Evolutionary conservation across 208 protist genomes (phyloP).

Genomic region (Wallacemonas sp.): DNA sequence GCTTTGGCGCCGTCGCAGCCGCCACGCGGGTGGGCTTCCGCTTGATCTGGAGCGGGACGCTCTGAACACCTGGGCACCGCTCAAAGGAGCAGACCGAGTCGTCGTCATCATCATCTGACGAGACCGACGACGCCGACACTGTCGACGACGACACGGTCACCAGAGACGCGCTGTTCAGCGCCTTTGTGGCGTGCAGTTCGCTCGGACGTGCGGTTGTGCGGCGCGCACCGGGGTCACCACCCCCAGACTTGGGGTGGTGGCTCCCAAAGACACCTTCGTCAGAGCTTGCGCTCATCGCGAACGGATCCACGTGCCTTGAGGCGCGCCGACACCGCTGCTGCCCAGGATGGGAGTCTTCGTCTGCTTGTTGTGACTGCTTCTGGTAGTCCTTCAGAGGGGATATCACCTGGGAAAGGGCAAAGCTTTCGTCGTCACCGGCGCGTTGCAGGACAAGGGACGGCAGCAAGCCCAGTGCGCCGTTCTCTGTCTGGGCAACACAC

Average conservation of each 20-base stretch:
- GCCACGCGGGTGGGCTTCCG: background rate
- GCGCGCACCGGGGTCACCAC: background rate
- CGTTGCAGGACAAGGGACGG: constrained; percentile 24
- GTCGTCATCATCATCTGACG: too few relatives aligned
- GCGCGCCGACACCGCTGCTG: background rate
- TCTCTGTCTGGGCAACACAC: constrained; percentile 49
- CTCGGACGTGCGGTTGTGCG: constrained; percentile 7
- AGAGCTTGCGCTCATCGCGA: background rate
- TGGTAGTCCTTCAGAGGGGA: background rate
- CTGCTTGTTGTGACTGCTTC: too few relatives aligned
- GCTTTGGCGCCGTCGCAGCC: background rate
- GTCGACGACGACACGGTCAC: constrained; percentile 9
- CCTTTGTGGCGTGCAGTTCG: background rate
- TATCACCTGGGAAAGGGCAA: background rate
- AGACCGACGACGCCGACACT: background rate
- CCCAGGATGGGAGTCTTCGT: background rate
- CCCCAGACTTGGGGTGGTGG: too few relatives aligned
- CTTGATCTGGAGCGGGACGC: background rate
- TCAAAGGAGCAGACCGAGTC: constrained; percentile 16
- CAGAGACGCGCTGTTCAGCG: background rate
- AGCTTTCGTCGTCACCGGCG: constrained; percentile 8
- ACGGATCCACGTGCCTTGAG: constrained; percentile 9
- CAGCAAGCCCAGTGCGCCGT: constrained; percentile 38
- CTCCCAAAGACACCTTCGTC: constrained; percentile 8
- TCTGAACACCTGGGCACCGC: constrained; percentile 3